Evolutionary conservation across 2,329 filamentous ascomycete species (phyloP).

Genomic region (Niveomyces coronatus): DNA sequence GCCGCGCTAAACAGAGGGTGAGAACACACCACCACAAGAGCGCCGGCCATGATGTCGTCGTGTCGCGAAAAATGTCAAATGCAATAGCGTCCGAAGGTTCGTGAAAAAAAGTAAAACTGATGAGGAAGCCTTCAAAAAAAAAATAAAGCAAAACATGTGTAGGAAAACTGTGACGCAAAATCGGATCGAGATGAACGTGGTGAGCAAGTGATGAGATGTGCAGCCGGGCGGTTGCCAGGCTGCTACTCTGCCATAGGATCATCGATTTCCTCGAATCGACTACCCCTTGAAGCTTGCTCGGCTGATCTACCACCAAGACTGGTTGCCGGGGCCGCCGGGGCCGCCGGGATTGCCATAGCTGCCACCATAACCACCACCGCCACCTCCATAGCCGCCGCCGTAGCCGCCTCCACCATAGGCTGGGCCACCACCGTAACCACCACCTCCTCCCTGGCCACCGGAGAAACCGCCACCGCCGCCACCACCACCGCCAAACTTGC

Average conservation of each 20-base stretch:
- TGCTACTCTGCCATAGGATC: too few species aligned
- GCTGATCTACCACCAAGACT: constrained; percentile 54
- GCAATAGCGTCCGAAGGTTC: constrained; percentile 17
- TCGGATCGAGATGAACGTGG: neutral
- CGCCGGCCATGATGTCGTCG: constrained; percentile 32
- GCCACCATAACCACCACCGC: constrained; percentile 24
- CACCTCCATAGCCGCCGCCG: constrained; percentile 35
- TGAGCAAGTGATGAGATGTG: neutral
- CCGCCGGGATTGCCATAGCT: constrained; percentile 61
- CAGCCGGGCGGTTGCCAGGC: neutral
- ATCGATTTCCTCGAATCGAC: neutral
- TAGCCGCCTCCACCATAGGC: constrained; percentile 24
- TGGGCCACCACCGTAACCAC: constrained; percentile 21
- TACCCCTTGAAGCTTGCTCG: neutral
- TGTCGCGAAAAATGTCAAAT: constrained; percentile 22
- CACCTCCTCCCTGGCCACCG: constrained; percentile 21
- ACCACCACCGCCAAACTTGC: constrained; percentile 57
- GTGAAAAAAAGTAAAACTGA: constrained; percentile 5
- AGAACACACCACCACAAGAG: constrained; percentile 23
- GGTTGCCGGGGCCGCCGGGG: constrained; percentile 52
- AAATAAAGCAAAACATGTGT: constrained; percentile 14
- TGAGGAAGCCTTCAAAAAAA: neutral
- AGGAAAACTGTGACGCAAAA: constrained; percentile 18
- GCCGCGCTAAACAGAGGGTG: constrained; percentile 21
- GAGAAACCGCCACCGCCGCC: constrained; percentile 26